These are phyloP conservation scores for Podosphaera fusca DNA, from an alignment of 2,329 filamentous ascomycete species.

Conservation along the genomic window DNA sequence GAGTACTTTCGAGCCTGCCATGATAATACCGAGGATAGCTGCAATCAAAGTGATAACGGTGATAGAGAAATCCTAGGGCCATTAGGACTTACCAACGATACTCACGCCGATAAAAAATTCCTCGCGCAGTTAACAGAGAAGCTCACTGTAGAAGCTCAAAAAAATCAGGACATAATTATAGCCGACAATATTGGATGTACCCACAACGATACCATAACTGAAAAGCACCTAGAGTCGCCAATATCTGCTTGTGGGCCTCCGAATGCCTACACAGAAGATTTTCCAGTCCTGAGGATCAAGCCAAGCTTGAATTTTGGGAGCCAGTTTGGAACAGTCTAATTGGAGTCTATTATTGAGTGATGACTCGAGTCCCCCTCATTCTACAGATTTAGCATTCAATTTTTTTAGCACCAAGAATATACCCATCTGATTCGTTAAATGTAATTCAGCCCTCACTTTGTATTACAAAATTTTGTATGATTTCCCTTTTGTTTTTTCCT, in stretches of 20 bases:
- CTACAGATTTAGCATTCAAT: too few relatives aligned
- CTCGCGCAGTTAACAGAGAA: slow-evolving; percentile 9
- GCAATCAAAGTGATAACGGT: slow-evolving; percentile 3
- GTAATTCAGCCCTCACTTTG: too few relatives aligned
- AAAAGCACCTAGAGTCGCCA: neutral
- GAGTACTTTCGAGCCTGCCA: neutral
- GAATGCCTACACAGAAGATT: slow-evolving; percentile 6
- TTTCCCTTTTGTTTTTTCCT: too few relatives aligned
- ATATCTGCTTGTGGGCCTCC: neutral
- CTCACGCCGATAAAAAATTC: slow-evolving; percentile 8
- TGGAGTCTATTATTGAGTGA: too few relatives aligned
- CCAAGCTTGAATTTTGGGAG: slow-evolving; percentile 13
- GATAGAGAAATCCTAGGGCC: slow-evolving; percentile 11
- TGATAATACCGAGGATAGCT: slow-evolving; percentile 1
- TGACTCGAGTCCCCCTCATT: too few relatives aligned
- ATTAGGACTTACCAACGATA: slow-evolving; percentile 10
- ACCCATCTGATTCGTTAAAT: too few relatives aligned
- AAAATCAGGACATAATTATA: slow-evolving; percentile 6
- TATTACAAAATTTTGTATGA: too few relatives aligned
- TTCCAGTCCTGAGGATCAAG: slow-evolving; percentile 10
- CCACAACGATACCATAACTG: neutral
- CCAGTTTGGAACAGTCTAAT: slow-evolving; percentile 11
- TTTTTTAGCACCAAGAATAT: too few relatives aligned
- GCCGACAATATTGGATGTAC: slow-evolving; percentile 3
- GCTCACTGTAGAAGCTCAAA: slow-evolving; percentile 9